phyloP scores from a whole-genome alignment of 2,329 filamentous ascomycete genomes.

The Coleophoma crateriformis region DNA sequence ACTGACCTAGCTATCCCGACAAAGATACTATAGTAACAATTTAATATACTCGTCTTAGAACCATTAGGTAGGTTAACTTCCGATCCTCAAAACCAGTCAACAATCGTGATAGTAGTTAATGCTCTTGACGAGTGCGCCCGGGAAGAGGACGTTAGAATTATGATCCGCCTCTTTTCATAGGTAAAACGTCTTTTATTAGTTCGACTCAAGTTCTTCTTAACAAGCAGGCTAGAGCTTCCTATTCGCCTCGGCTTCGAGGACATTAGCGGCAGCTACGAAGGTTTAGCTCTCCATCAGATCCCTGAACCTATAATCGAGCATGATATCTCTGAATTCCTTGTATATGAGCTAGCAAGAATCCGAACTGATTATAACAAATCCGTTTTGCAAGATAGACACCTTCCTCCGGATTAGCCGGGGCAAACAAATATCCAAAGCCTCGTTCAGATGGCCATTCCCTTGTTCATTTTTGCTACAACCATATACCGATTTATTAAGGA shows the following conservation, averaged over 20 bases:
- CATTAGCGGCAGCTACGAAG: not conserved
- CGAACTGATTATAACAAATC: too few relatives aligned
- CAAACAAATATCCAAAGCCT: not conserved
- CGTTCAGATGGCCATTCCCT: not conserved
- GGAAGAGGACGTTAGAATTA: conserved; percentile 6
- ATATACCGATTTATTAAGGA: not conserved
- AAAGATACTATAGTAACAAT: conserved; percentile 30
- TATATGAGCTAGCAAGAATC: too few relatives aligned
- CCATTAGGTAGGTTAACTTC: conserved; percentile 14
- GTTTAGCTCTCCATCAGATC: too few relatives aligned
- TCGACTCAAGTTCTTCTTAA: conserved; percentile 15
- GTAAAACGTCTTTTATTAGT: conserved; percentile 1
- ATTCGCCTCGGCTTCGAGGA: conserved; percentile 11
- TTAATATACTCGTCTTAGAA: conserved; percentile 31
- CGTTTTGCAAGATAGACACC: too few relatives aligned
- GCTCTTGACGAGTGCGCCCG: conserved; percentile 22
- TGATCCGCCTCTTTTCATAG: conserved; percentile 14
- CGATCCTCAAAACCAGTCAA: too few relatives aligned
- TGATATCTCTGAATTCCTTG: too few relatives aligned
- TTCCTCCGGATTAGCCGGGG: not conserved
- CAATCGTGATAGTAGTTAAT: conserved; percentile 18
- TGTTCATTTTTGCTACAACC: not conserved
- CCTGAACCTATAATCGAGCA: too few relatives aligned
- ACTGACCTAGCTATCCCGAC: conserved; percentile 21
- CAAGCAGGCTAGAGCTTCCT: conserved; percentile 17